phyloP scores from a whole-genome alignment of 2,329 filamentous ascomycete genomes.

The Phyllosticta citriasiana region DNA sequence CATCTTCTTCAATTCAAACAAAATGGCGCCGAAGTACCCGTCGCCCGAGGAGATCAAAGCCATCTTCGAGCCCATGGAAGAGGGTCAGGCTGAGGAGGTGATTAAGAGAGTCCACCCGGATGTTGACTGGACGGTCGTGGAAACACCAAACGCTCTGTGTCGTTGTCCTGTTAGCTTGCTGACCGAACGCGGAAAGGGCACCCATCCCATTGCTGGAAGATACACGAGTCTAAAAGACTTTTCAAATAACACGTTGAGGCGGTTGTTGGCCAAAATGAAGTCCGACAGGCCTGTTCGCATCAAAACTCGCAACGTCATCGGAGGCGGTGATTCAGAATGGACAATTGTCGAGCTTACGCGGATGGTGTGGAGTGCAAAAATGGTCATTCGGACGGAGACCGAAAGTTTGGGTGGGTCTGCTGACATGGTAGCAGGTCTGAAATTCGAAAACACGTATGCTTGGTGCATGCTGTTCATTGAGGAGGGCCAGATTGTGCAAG shows the following conservation, averaged over 20 bases:
- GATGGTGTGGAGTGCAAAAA: not conserved
- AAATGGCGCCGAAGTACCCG: not conserved
- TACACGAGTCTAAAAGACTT: not conserved
- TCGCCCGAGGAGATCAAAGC: not conserved
- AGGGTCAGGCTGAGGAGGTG: not conserved
- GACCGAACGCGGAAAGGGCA: not conserved
- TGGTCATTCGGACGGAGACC: not conserved
- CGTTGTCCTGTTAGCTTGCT: not conserved
- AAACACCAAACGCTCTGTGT: not conserved
- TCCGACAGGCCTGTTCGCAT: constrained; percentile 16
- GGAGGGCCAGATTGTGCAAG: constrained; percentile 8
- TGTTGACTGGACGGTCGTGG: not conserved
- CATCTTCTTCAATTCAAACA: not conserved
- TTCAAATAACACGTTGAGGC: not conserved
- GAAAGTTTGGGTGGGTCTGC: not conserved
- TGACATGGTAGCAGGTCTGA: not conserved
- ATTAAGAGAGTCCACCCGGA: not conserved
- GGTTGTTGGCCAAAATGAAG: not conserved
- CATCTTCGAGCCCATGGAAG: not conserved
- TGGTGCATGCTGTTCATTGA: constrained; percentile 9
- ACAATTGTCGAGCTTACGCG: not conserved
- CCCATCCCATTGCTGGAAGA: not conserved
- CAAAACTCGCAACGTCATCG: constrained; percentile 1
- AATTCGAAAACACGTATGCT: constrained; percentile 12
- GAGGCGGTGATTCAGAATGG: constrained; percentile 1